These are phyloP conservation scores for Botryotinia calthae DNA, from an alignment of 2,329 filamentous ascomycete species.

Conservation along the genomic window DNA sequence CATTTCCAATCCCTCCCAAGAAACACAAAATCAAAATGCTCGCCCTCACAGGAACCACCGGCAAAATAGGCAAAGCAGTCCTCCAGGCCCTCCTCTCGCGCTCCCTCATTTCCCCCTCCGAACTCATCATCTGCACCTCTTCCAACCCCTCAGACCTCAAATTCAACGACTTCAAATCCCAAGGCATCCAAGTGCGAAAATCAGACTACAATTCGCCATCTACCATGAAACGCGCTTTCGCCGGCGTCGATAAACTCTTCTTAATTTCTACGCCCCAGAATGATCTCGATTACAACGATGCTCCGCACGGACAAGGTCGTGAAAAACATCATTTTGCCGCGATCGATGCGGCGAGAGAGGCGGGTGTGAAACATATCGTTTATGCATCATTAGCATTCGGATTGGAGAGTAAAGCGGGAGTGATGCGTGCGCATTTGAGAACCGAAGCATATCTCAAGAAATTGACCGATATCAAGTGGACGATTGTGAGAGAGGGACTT, in stretches of 20 bases:
- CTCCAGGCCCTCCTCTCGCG: slow-evolving; percentile 22
- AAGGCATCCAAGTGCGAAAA: slow-evolving; percentile 20
- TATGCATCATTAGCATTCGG: slow-evolving; percentile 39
- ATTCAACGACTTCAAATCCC: slow-evolving; percentile 37
- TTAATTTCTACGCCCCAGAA: slow-evolving; percentile 35
- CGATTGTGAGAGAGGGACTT: slow-evolving; percentile 33
- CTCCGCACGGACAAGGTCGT: slow-evolving; percentile 35
- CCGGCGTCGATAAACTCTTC: slow-evolving; percentile 36
- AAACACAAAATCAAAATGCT: slow-evolving; percentile 16
- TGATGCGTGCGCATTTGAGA: slow-evolving; percentile 30
- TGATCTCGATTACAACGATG: slow-evolving; percentile 42
- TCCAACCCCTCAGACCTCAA: slow-evolving; percentile 36
- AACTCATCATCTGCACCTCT: slow-evolving; percentile 26
- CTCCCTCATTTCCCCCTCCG: slow-evolving; percentile 13
- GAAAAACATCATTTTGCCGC: slow-evolving; percentile 28
- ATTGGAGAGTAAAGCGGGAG: slow-evolving; percentile 21
- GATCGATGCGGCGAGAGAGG: slow-evolving; percentile 37
- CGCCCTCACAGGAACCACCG: slow-evolving; percentile 23
- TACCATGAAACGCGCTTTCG: slow-evolving; percentile 18
- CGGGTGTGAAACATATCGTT: slow-evolving; percentile 39
- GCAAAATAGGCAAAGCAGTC: slow-evolving; percentile 25
- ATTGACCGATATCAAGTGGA: slow-evolving; percentile 22
- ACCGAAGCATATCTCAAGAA: slow-evolving; percentile 29
- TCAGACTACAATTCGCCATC: slow-evolving; percentile 23
- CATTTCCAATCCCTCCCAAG: rapidly evolving